phyloP scores from a whole-genome alignment of 495 filamentous ascomycete genomes.

The Geoglossum glabrum region DNA sequence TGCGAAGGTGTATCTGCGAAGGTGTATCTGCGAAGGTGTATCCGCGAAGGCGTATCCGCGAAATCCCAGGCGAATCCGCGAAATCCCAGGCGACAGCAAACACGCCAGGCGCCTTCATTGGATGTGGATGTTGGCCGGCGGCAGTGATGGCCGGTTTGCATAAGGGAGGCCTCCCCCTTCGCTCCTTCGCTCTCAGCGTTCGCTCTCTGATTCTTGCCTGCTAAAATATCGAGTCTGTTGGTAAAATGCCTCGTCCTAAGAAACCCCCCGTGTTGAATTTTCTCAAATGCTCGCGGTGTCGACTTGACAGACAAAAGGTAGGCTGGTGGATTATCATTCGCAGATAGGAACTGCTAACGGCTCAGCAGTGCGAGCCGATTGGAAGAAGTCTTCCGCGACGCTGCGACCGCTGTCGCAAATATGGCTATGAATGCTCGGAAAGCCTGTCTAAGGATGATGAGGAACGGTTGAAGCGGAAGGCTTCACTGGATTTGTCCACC shows the following conservation, averaged over 20 bases:
- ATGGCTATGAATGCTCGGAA: neutral
- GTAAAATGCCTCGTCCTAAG: neutral
- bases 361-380: neutral
- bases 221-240: neutral
- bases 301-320: neutral
- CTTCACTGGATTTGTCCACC: neutral
- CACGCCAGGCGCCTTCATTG: too few species aligned
- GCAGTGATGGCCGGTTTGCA: neutral
- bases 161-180: neutral
- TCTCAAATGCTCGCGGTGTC: neutral
- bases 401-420: neutral
- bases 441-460: neutral
- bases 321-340: neutral
- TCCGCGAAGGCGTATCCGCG: too few species aligned
- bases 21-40: too few species aligned
- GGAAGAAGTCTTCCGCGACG: neutral
- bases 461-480: neutral
- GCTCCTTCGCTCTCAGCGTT: neutral
- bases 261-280: neutral
- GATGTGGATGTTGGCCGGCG: too few species aligned
- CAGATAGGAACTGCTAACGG: neutral
- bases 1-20: too few species aligned
- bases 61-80: too few species aligned
- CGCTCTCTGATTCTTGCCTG: neutral
- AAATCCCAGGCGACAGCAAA: too few species aligned